Percentiles rank a stretch among this genome's conserved stretches.
phyloP scores from a whole-genome alignment of 371 early-diverging fungal genomes.

The Mortierella polycephala region DNA sequence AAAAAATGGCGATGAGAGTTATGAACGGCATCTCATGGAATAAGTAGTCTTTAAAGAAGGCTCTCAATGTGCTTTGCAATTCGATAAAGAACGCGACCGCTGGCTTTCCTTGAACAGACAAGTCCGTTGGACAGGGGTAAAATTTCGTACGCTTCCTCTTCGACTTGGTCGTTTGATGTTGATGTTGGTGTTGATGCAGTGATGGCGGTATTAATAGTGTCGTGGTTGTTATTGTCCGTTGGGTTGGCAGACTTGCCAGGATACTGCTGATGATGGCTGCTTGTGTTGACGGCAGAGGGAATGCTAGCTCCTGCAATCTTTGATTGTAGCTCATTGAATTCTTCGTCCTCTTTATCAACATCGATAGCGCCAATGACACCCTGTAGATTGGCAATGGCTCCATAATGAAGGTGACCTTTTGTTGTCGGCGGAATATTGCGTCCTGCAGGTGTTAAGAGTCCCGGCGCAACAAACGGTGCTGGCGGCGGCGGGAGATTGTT shows the following conservation, averaged over 20 bases:
- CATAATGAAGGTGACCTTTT: conserved; percentile 38
- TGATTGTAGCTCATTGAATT: conserved; percentile 21
- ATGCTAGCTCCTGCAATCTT: neutral
- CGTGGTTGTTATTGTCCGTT: conserved; percentile 1
- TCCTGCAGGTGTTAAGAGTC: conserved; percentile 19
- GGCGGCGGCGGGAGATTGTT: conserved; percentile 41
- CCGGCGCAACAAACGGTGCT: conserved; percentile 24
- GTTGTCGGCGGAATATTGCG: conserved; percentile 30
- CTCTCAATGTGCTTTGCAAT: conserved; percentile 45
- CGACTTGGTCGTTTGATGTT: conserved; percentile 3
- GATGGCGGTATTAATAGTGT: conserved; percentile 4
- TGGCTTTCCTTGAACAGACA: conserved; percentile 35
- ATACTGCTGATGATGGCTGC: neutral
- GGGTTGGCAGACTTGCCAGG: neutral
- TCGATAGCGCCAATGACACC: conserved; percentile 35
- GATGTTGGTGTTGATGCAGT: conserved; percentile 2
- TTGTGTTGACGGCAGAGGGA: neutral
- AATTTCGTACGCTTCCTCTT: conserved; percentile 24
- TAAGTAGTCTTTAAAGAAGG: conserved; percentile 8
- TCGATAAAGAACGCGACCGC: conserved; percentile 44
- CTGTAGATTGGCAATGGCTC: conserved; percentile 27
- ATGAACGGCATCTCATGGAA: neutral
- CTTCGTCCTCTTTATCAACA: conserved; percentile 40
- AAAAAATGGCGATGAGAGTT: neutral
- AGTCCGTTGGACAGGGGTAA: conserved; percentile 39